These are phyloP conservation scores for Collybia sordida DNA, from an alignment of 768 basidiomycete species.

Conservation along the genomic window DNA sequence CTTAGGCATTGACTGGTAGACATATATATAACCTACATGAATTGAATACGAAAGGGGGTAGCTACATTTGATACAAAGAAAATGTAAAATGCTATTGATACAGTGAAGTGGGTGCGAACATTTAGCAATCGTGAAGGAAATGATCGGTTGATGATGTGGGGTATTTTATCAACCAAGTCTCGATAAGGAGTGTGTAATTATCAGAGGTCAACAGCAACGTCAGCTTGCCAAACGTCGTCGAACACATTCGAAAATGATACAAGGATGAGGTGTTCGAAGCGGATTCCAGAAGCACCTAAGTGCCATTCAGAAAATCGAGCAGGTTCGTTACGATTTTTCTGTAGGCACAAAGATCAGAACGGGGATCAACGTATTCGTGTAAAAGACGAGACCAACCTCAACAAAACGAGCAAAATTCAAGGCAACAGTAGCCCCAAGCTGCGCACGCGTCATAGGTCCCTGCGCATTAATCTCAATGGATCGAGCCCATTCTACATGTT, in stretches of 20 bases:
- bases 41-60: no score
- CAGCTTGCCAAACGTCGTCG: slow-evolving; percentile 52
- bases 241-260: slow-evolving; percentile 40
- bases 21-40: no score
- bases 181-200: neutral
- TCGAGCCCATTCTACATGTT: slow-evolving; percentile 35
- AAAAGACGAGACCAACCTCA: slow-evolving; percentile 26
- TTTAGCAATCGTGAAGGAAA: no score
- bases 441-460: slow-evolving; percentile 40
- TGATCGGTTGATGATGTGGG: no score
- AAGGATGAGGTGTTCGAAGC: slow-evolving; percentile 43
- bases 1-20: no score
- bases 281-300: slow-evolving; percentile 32
- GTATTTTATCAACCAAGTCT: no score
- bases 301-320: slow-evolving; percentile 28
- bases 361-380: neutral
- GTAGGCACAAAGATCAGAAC: neutral
- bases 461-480: slow-evolving; percentile 29
- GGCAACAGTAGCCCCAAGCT: slow-evolving; percentile 36
- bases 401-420: slow-evolving; percentile 34
- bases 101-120: no score
- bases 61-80: no score
- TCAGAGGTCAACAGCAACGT: slow-evolving; percentile 38
- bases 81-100: no score
- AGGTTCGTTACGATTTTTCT: slow-evolving; percentile 27